Conservation (phyloP, 2,329 filamentous ascomycete genomes). For the Colletotrichum sp. region DNA sequence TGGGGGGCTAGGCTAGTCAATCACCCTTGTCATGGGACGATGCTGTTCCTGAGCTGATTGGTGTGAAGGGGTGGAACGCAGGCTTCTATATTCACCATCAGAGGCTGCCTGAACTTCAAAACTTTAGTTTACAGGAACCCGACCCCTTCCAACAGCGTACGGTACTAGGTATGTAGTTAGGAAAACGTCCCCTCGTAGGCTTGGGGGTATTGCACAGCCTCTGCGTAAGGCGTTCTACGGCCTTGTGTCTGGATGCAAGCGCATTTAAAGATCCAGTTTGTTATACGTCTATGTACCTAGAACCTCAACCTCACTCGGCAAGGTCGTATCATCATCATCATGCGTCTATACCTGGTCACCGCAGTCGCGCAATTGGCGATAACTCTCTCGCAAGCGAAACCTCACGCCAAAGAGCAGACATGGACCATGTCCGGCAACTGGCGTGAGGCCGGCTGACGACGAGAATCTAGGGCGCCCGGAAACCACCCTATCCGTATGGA, state of each 20-base stretch:
- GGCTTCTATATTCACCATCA: no score
- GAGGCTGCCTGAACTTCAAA: no score
- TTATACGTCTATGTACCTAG: neutral
- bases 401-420: neutral
- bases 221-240: neutral
- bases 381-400: neutral
- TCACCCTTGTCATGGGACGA: no score
- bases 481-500: neutral
- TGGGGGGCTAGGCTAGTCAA: no score
- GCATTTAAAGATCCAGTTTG: neutral
- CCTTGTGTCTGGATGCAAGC: neutral
- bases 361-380: neutral
- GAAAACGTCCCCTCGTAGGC: neutral
- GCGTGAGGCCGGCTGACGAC: neutral
- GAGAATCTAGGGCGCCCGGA: neutral
- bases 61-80: no score
- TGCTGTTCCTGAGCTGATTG: no score
- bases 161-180: no score
- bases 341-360: neutral
- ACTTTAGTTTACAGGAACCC: no score
- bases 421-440: neutral
- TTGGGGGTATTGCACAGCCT: neutral
- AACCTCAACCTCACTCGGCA: neutral
- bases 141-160: no score
- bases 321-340: neutral